These are phyloP conservation scores for Ambrosia artemisiifolia DNA, from an alignment of 129 eudicot genomes.

Conservation along the genomic window DNA sequence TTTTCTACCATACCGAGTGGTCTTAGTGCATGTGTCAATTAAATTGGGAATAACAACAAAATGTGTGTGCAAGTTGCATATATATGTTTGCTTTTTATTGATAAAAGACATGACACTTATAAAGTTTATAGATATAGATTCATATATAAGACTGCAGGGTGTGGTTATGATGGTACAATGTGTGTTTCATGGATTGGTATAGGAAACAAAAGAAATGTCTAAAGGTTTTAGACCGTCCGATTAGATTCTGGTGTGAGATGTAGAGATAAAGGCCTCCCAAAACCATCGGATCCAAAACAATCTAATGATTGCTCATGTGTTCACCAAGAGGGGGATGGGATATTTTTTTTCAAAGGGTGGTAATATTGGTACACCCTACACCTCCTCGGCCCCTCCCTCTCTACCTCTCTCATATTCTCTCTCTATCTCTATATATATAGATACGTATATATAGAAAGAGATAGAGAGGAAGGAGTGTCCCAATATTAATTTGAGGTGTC, in stretches of 20 bases:
- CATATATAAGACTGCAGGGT: neutral
- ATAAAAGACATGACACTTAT: conserved; percentile 17
- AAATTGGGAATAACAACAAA: conserved; percentile 22
- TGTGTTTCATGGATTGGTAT: conserved; percentile 1
- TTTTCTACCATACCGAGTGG: too few relatives aligned
- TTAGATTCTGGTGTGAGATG: neutral
- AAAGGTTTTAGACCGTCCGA: neutral
- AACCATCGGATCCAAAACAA: neutral
- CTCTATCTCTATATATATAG: too few relatives aligned
- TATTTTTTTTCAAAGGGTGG: too few relatives aligned
- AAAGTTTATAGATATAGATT: neutral
- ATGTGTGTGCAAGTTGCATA: conserved; percentile 4
- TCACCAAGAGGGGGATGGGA: neutral
- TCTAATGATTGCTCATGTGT: neutral
- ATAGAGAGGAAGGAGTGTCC: too few relatives aligned
- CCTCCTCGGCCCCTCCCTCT: too few relatives aligned
- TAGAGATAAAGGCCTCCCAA: neutral
- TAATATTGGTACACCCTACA: too few relatives aligned
- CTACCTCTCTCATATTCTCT: too few relatives aligned
- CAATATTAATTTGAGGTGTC: too few relatives aligned
- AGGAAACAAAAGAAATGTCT: neutral
- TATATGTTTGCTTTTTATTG: neutral
- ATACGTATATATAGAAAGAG: too few relatives aligned
- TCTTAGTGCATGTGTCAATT: neutral
- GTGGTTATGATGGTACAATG: neutral